Base-by-base conservation (phyloP, 75 land plant genomes). In the Azolla pinnata region DNA sequence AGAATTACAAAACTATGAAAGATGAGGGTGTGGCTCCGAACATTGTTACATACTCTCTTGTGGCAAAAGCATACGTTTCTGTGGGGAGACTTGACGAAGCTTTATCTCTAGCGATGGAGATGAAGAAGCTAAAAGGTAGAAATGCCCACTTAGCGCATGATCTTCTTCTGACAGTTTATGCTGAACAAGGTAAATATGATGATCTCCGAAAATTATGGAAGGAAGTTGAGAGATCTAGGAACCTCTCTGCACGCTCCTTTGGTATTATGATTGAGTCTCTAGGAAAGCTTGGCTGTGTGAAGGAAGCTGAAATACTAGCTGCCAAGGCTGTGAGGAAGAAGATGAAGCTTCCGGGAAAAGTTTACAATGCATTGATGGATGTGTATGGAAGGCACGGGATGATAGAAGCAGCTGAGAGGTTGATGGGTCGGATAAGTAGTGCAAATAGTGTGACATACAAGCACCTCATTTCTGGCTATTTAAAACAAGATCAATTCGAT, bases 1-100 rank as follows among this genome's bases (percentile, higher is more conserved):
- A 44, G 27, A 67, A 80, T 64, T 34, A 75, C 53, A 40, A 33
- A 29, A 28, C 45, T 45, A 81, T 85, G 81, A 28, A 25, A 24
- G 51, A 70, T 17, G 75, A 42, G 58, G 76, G 76, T 16, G 57
- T 78, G 65, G 44, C 9, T 18, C 66, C 60, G 19, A 72, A 72
- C 75, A 66, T 54, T 46, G 67, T 81, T 26, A 81, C 74, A 17
- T 85, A 66, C 50, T 75, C 77, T 0, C 30, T 73, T 48, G 57
- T 78, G 54, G 79, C 75, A 10, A 85, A 78, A 48, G 88, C 76
- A 23, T 81, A 75, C 33, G 74, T 79, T 32, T 71, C 57, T 26
- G 60, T 19, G 1, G 70, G 71, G 10, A 74, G 28, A 31, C 27
- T 63, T 17, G 66, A 67, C 3, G 61, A 67, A 28, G 76, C 76